A percentile compares a stretch with the other conserved stretches of the same genome.
Evolutionary conservation across 2,329 filamentous ascomycete genomes (phyloP).

Genomic region (Geosmithia flava): DNA sequence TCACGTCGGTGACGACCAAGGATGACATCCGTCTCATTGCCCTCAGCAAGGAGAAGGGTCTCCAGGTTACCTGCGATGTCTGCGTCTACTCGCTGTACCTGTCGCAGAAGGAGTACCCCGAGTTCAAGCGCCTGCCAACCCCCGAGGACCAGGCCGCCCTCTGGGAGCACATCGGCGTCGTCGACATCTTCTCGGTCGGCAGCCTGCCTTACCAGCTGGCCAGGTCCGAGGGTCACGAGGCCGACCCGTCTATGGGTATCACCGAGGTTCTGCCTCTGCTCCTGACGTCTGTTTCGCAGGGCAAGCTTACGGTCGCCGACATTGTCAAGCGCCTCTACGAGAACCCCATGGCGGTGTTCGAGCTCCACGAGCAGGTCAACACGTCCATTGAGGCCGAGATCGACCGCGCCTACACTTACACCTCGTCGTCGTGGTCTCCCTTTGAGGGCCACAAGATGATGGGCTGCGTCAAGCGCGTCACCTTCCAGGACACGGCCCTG

Average conservation of each 20-base stretch:
- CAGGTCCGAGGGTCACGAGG: slow-evolving; percentile 35
- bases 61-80: slow-evolving; percentile 72
- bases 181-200: slow-evolving; percentile 70
- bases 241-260: slow-evolving; percentile 53
- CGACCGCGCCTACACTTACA: slow-evolving; percentile 53
- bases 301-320: slow-evolving; percentile 61
- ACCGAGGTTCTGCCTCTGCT: slow-evolving; percentile 62
- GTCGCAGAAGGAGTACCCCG: slow-evolving; percentile 56
- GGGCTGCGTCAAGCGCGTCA: slow-evolving; percentile 62
- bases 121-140: slow-evolving; percentile 54
- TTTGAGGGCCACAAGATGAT: slow-evolving; percentile 57
- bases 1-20: slow-evolving; percentile 66
- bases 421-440: slow-evolving; percentile 59
- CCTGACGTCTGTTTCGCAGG: slow-evolving; percentile 63
- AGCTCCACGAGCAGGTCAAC: slow-evolving; percentile 68
- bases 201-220: slow-evolving; percentile 69
- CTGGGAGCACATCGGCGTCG: slow-evolving; percentile 60
- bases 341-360: slow-evolving; percentile 71
- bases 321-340: slow-evolving; percentile 60
- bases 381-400: slow-evolving; percentile 65
- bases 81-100: slow-evolving; percentile 71
- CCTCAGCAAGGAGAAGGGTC: slow-evolving; percentile 68
- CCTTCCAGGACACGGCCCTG: slow-evolving; percentile 61
- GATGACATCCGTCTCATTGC: slow-evolving; percentile 69
- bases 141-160: slow-evolving; percentile 57